These are phyloP conservation scores for Berkeleyomyces rouxiae DNA, from an alignment of 2,329 filamentous ascomycete species.

Conservation along the genomic window DNA sequence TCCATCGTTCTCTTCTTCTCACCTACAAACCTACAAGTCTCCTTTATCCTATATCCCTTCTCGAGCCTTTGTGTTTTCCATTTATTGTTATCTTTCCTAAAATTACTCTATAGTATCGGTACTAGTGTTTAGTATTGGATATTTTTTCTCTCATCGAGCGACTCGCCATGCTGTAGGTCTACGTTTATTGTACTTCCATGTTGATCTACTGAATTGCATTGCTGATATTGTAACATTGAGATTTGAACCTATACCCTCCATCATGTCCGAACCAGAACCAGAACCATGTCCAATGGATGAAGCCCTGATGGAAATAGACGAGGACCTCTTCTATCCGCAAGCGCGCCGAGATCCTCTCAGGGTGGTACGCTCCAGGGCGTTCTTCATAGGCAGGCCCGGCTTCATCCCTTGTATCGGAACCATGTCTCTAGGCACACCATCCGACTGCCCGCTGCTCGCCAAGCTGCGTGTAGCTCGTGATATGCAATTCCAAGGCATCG, in stretches of 20 bases:
- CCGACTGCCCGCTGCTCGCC: conserved; percentile 13
- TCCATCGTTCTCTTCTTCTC: not conserved
- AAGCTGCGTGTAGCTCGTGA: conserved; percentile 14
- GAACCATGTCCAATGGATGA: not conserved
- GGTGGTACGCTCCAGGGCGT: not conserved
- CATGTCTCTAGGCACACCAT: conserved; percentile 16
- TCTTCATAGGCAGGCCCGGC: not conserved
- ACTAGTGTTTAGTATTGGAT: not conserved
- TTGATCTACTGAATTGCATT: too few relatives aligned
- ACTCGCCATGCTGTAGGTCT: too few relatives aligned
- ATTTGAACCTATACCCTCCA: not conserved
- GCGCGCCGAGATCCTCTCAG: not conserved
- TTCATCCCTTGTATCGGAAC: conserved; percentile 16
- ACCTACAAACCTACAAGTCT: not conserved
- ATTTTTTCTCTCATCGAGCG: too few relatives aligned
- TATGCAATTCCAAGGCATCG: conserved; percentile 15
- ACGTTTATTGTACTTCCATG: too few relatives aligned
- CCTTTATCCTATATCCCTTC: not conserved
- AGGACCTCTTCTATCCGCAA: not conserved
- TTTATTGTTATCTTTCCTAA: not conserved
- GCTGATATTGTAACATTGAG: too few relatives aligned
- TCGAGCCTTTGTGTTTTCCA: not conserved
- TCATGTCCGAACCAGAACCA: not conserved
- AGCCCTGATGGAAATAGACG: not conserved
- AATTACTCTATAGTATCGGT: not conserved